phyloP scores from a whole-genome alignment of 2,329 filamentous ascomycete species.

The Pseudogymnoascus sp. region DNA sequence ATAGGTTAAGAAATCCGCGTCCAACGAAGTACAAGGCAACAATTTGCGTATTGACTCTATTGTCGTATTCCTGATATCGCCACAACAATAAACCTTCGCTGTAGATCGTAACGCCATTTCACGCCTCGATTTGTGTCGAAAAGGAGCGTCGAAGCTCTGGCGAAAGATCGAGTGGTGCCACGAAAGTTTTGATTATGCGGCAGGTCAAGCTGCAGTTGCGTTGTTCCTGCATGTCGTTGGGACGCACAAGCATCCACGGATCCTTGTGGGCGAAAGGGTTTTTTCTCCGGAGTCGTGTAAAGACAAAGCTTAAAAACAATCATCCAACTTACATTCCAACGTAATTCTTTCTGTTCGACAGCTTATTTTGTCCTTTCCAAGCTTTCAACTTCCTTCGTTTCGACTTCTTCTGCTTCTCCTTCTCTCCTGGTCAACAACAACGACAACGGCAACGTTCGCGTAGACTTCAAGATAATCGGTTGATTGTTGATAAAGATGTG shows the following conservation, averaged over 20 bases:
- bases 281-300: constrained; percentile 1
- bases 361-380: constrained; percentile 4
- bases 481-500: constrained; percentile 9
- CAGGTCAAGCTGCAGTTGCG: constrained; percentile 5
- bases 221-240: constrained; percentile 6
- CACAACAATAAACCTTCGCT: background rate
- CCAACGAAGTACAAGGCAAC: background rate
- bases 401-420: constrained; percentile 6
- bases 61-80: background rate
- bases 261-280: background rate
- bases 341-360: constrained; percentile 5
- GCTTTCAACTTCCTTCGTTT: constrained; percentile 1
- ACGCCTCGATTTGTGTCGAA: background rate
- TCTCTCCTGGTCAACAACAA: constrained; percentile 10
- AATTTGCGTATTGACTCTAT: background rate
- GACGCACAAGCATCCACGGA: background rate
- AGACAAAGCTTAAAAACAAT: constrained; percentile 7
- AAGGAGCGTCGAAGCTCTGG: background rate
- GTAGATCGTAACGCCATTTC: background rate
- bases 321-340: constrained; percentile 4
- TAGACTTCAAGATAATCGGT: background rate
- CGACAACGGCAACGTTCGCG: constrained; percentile 6
- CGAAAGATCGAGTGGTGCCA: constrained; percentile 3
- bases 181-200: constrained; percentile 1
- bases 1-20: background rate